Percentiles rank a stretch among this genome's conserved stretches.
Conservation (phyloP, 148 eudicot species). For the Beta vulgaris region DNA sequence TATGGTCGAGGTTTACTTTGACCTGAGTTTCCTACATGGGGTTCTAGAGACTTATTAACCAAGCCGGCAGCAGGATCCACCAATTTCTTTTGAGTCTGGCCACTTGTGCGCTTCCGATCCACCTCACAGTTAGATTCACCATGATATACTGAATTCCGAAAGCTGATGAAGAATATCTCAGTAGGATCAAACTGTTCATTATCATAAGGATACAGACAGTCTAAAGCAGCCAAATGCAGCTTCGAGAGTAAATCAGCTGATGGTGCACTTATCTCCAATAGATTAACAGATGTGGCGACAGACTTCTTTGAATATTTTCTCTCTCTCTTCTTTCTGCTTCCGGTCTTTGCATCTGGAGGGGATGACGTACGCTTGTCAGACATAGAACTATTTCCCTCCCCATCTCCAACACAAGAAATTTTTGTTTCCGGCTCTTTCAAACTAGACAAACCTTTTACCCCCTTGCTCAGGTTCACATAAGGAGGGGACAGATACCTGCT, state of each 20-base stretch:
- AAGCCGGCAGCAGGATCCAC: neutral
- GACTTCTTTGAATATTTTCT: slow-evolving; percentile 34
- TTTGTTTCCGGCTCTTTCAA: slow-evolving; percentile 32
- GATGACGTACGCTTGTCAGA: slow-evolving; percentile 23
- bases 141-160: slow-evolving; percentile 45
- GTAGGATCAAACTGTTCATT: slow-evolving; percentile 40
- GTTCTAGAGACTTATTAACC: slow-evolving; percentile 14
- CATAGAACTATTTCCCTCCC: slow-evolving; percentile 11
- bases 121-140: slow-evolving; percentile 24
- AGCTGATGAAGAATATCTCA: slow-evolving; percentile 40
- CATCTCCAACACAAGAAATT: slow-evolving; percentile 19
- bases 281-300: slow-evolving; percentile 18
- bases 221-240: slow-evolving; percentile 48
- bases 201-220: slow-evolving; percentile 38
- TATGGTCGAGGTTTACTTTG: slow-evolving; percentile 21
- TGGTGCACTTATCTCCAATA: slow-evolving; percentile 33
- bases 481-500: slow-evolving; percentile 83
- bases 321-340: slow-evolving; percentile 33
- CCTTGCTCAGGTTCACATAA: slow-evolving; percentile 34
- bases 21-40: slow-evolving; percentile 21
- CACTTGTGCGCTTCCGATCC: slow-evolving; percentile 14
- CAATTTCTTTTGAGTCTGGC: neutral
- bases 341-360: slow-evolving; percentile 25
- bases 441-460: slow-evolving; percentile 17
- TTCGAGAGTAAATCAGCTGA: slow-evolving; percentile 58